These are phyloP conservation scores for Neofusicoccum kwambonambiense DNA, from an alignment of 2,329 filamentous ascomycete genomes.

Conservation along the genomic window DNA sequence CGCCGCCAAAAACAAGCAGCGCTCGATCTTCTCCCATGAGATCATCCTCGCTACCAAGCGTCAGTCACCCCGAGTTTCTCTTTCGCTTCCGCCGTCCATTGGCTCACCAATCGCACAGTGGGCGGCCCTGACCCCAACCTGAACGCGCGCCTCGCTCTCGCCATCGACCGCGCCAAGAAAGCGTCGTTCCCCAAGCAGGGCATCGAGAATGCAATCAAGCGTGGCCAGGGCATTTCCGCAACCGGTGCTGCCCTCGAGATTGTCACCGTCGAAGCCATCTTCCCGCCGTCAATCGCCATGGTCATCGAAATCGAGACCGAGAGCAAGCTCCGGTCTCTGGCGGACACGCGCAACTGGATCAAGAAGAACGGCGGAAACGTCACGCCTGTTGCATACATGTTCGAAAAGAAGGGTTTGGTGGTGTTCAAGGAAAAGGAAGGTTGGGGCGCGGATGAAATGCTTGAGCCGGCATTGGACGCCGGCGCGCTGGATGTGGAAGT, in stretches of 20 bases:
- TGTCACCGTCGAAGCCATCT: conserved; percentile 75
- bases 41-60: conserved; percentile 74
- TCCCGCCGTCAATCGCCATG: conserved; percentile 70
- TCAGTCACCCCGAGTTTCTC: conserved; percentile 38
- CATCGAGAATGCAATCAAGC: conserved; percentile 82
- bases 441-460: conserved; percentile 60
- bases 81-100: neutral
- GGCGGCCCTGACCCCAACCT: conserved; percentile 70
- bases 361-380: conserved; percentile 69
- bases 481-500: conserved; percentile 74
- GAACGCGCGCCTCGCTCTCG: conserved; percentile 73
- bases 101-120: conserved; percentile 48
- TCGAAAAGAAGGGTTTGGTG: conserved; percentile 75
- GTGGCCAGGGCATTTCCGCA: conserved; percentile 79
- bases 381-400: conserved; percentile 79
- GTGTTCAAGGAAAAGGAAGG: conserved; percentile 63
- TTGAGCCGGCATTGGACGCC: conserved; percentile 81
- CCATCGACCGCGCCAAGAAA: conserved; percentile 78
- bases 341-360: conserved; percentile 69
- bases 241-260: conserved; percentile 74
- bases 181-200: conserved; percentile 77
- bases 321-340: conserved; percentile 69
- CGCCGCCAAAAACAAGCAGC: conserved; percentile 70
- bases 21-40: conserved; percentile 66
- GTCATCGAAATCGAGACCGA: conserved; percentile 87